These are phyloP conservation scores for Cylindrodendrum hubeiense DNA, from an alignment of 2,329 filamentous ascomycete genomes.

Conservation along the genomic window DNA sequence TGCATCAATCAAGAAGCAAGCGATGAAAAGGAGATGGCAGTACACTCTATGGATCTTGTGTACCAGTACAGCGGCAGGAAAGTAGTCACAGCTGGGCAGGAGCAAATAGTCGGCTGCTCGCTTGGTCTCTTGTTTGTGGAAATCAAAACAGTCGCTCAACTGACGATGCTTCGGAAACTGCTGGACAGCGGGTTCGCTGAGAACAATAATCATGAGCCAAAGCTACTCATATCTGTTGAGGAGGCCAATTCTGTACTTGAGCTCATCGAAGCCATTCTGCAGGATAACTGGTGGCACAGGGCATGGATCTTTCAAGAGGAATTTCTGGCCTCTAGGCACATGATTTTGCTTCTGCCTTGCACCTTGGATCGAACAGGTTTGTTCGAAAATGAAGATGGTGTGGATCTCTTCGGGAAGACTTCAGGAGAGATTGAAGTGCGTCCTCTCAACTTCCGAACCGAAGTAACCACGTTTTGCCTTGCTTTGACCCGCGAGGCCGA, in stretches of 20 bases:
- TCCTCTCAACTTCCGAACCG: neutral
- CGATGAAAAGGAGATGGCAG: neutral
- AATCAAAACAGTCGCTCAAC: neutral
- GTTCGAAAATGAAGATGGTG: neutral
- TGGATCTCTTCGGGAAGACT: neutral
- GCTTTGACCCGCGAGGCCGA: neutral
- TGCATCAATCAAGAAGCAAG: neutral
- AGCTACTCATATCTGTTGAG: neutral
- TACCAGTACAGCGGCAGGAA: neutral
- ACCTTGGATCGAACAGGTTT: constrained; percentile 2
- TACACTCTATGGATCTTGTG: neutral
- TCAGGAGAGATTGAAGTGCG: constrained; percentile 1
- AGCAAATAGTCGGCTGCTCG: neutral
- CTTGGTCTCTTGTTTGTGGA: neutral
- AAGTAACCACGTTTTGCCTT: neutral
- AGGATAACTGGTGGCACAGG: neutral
- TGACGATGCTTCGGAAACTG: neutral
- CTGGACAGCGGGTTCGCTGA: neutral
- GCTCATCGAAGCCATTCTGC: neutral
- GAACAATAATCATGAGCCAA: neutral
- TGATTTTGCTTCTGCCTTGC: neutral
- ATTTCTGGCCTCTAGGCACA: neutral
- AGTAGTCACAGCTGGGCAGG: neutral
- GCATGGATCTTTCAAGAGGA: constrained; percentile 3
- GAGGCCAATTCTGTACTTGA: neutral